These are phyloP conservation scores for Eucalyptus regnans DNA, from an alignment of 345 rosid species.

Conservation along the genomic window DNA sequence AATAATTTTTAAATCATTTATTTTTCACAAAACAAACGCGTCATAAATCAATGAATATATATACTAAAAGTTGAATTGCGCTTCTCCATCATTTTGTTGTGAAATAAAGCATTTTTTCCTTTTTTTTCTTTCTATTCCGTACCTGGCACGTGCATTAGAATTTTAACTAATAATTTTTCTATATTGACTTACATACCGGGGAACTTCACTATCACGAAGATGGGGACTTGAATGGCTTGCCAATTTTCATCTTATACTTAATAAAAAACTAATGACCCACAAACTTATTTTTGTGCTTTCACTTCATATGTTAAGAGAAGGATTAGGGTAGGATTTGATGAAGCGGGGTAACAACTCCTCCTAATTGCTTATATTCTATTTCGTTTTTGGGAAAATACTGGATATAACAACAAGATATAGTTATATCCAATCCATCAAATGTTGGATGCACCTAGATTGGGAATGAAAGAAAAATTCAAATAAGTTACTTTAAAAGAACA, in stretches of 20 bases:
- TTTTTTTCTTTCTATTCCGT: background rate
- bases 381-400: background rate
- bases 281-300: background rate
- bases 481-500: background rate
- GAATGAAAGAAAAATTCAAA: background rate
- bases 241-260: background rate
- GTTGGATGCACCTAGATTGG: background rate
- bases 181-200: background rate
- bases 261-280: background rate
- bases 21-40: background rate
- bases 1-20: background rate
- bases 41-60: background rate
- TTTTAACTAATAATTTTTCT: background rate
- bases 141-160: background rate
- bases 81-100: background rate
- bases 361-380: background rate
- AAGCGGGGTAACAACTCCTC: background rate
- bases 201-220: background rate
- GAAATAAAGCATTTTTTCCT: background rate
- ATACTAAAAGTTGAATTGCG: background rate
- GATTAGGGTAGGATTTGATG: background rate
- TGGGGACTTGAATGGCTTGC: background rate
- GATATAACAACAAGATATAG: background rate
- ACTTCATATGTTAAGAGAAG: background rate
- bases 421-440: background rate